phyloP scores from a whole-genome alignment of 257 asterid species.

The Coffea eugenioides region DNA sequence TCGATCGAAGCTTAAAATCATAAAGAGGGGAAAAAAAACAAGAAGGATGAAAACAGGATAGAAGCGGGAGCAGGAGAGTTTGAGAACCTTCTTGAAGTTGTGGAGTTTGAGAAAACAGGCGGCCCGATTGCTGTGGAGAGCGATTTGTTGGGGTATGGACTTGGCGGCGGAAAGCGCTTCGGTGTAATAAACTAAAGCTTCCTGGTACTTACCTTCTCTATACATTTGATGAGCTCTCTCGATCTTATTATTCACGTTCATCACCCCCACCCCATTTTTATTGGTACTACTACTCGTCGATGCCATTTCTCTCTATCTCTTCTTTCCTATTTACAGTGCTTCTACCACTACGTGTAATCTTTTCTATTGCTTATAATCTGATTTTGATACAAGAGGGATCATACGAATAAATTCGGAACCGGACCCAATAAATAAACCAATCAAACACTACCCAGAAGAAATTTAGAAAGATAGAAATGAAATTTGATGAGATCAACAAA shows the following conservation, averaged over 20 bases:
- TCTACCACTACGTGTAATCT: too few species aligned
- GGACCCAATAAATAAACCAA: too few species aligned
- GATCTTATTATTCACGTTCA: constrained; percentile 49
- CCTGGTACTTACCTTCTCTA: constrained; percentile 74
- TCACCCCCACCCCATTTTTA: not conserved
- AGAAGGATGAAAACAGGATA: not conserved
- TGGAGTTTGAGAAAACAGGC: constrained; percentile 93
- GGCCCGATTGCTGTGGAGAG: constrained; percentile 98
- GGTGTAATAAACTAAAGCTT: constrained; percentile 77
- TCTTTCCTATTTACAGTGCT: too few species aligned
- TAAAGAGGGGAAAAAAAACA: too few species aligned
- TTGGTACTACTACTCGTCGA: not conserved
- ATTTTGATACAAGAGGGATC: too few species aligned
- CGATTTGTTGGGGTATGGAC: constrained; percentile 81
- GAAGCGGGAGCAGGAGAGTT: too few species aligned
- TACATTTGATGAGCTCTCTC: constrained; percentile 96
- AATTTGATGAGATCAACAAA: too few species aligned
- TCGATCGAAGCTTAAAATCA: too few species aligned
- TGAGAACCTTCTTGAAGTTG: constrained; percentile 66
- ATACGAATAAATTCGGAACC: too few species aligned
- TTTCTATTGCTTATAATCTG: too few species aligned
- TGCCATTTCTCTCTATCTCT: not conserved
- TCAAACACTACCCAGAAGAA: too few species aligned
- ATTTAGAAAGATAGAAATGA: too few species aligned
- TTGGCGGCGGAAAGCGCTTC: constrained; percentile 87